Evolutionary conservation across 768 basidiomycete species (phyloP), one percentile per base, ranked within the genome.

Genomic region (Termitomyces sp.): DNA sequence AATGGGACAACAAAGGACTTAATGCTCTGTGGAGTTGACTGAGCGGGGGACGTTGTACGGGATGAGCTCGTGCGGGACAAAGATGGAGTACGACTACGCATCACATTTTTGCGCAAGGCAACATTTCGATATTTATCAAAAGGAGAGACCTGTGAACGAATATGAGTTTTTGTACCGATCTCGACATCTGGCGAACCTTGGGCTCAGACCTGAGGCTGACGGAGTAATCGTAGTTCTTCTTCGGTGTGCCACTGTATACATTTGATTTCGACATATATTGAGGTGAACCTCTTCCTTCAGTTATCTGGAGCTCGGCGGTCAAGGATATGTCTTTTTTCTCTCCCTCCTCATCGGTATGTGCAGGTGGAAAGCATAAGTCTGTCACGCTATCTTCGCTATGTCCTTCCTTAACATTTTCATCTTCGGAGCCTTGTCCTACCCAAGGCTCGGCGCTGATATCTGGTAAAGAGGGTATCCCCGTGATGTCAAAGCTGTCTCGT

Each of bases 61-160:
- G 85, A 85, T 36, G 84, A 80, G 0, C 80, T 78, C 1, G 85
- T 87, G 53, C 80, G 81, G 8, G 88, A 81, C 9, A 89, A 75
- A 2, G 87, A 88, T 5, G 88, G 88, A 5, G 87, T 88, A 30
- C 87, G 82, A 20, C 76, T 75, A 31, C 84, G 78, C 20, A 76
- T 65, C 39, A 78, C 66, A 18, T 81, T 77, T 57, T 78, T 78
- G 34, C 87, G 82, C 51, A 86, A 62, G 13, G 81, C 78, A 30
- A 88, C 81, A 65, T 89, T 85, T 11, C 84, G 83, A 68, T 79
- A 85, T 61, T 81, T 87, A 61, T 85, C 79, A 44, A 79, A 76
- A 13, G 86, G 84, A 13, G 87, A 87, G 13, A 76, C 72, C 87
- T 89, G 58, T 42, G 55, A n/a, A 24, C n/a, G 3, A 7, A 48